Evolutionary conservation across 2,329 filamentous ascomycete genomes (phyloP).

Genomic region (Ramularia collo-cygni): DNA sequence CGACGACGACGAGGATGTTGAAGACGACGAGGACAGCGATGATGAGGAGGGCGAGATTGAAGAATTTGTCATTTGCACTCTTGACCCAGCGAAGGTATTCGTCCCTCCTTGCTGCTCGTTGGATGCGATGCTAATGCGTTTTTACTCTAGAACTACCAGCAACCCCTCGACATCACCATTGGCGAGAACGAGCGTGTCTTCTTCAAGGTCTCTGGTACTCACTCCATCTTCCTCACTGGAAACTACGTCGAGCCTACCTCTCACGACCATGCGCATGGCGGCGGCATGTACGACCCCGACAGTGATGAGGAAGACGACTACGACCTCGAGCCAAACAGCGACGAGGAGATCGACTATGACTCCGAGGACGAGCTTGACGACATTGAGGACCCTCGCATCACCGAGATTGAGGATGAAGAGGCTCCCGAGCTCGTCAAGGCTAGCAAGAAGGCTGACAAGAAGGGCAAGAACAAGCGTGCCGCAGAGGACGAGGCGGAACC

Average conservation of each 20-base stretch:
- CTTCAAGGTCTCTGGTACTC: constrained; percentile 85
- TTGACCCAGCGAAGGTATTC: constrained; percentile 84
- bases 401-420: constrained; percentile 48
- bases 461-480: constrained; percentile 89
- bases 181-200: constrained; percentile 82
- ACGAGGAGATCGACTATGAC: constrained; percentile 58
- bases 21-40: constrained; percentile 48
- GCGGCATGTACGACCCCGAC: constrained; percentile 56
- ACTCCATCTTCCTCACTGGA: constrained; percentile 86
- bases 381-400: constrained; percentile 20
- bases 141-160: constrained; percentile 77
- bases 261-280: constrained; percentile 50
- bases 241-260: constrained; percentile 81
- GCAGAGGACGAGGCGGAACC: constrained; percentile 61
- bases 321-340: constrained; percentile 71
- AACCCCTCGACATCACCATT: constrained; percentile 88
- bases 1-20: constrained; percentile 46
- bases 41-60: constrained; percentile 64
- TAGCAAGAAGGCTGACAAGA: constrained; percentile 59
- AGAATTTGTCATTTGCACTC: constrained; percentile 90
- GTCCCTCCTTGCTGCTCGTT: constrained; percentile 21
- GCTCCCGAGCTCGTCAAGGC: constrained; percentile 48
- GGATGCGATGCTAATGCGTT: constrained; percentile 24
- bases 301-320: constrained; percentile 57
- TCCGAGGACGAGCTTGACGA: constrained; percentile 26